Evolutionary conservation across 2,329 filamentous ascomycete genomes (phyloP).

Genomic region (Aspergillus caelatus): DNA sequence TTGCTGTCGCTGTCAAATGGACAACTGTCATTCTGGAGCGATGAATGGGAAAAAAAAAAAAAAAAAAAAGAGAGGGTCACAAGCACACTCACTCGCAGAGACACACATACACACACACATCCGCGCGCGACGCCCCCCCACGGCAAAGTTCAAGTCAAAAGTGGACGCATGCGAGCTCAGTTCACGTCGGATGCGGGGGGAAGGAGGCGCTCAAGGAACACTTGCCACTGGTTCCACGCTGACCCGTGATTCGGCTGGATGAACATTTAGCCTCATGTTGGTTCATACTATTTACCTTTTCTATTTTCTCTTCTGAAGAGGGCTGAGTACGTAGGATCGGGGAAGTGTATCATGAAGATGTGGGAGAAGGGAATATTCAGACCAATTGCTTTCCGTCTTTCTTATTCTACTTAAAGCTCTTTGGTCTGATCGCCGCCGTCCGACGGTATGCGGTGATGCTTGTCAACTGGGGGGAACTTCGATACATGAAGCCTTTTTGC

Average conservation of each 20-base stretch:
- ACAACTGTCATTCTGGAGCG: not conserved
- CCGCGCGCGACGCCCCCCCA: not conserved
- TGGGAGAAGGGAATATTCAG: not conserved
- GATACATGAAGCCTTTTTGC: not conserved
- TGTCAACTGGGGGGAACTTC: not conserved
- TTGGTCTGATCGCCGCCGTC: not conserved
- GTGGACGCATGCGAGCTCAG: not conserved
- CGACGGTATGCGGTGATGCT: slow-evolving; percentile 1
- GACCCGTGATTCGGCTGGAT: not conserved
- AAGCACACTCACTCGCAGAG: not conserved
- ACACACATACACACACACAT: not conserved
- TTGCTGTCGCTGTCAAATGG: not conserved
- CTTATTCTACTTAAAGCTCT: too few species aligned
- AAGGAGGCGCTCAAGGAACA: not conserved
- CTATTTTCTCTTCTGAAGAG: not conserved
- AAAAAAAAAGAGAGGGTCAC: not conserved
- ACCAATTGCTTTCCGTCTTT: not conserved
- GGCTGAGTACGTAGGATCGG: not conserved
- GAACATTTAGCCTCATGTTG: slow-evolving; percentile 2
- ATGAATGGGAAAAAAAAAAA: not conserved
- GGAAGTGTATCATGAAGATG: not conserved
- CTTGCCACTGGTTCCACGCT: slow-evolving; percentile 3
- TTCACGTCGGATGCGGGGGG: not conserved
- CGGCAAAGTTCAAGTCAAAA: not conserved
- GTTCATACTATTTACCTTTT: not conserved